Evolutionary conservation across 768 basidiomycete genomes (phyloP), one percentile per base, ranked within the genome.

Genomic region (Lentinula lateritia): DNA sequence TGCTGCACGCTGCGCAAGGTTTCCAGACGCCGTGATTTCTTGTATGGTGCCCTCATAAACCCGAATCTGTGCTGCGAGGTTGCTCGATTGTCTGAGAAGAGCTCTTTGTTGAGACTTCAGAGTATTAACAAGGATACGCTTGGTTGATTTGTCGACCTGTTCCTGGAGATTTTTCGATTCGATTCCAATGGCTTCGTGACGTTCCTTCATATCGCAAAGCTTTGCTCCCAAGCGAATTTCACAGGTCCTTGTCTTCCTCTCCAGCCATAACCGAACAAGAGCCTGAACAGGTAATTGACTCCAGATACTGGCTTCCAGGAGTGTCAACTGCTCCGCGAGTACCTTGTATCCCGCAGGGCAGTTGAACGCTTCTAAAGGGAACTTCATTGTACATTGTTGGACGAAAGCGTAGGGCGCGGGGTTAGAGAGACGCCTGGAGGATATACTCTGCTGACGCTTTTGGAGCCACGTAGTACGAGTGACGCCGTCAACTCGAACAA

Each of bases 261-360:
- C 58, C 65, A 75, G 68, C 74, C 82, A 75, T 58, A 76, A 70
- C 34, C 69, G 69, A 20, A 83, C 73, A 6, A 75, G 75, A 57
- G 78, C 78, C 46, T 77, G 74, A 0, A 82, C 76, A 52, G 80
- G 74, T 35, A 83, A 73, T 43, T 68, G 63, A 20, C 68, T 64
- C 66, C 77, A 81, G 39, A 73, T 70, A 38, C 70, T 69, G 53
- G 76, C 80, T 7, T 75, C 59, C 18, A 72, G 62, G 16, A 74
- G 55, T 0, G 82, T 83, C 32, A 83, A 34, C 61, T 84, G 82
- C 43, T 74, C 73, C 1, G 79, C 78, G 32, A 86, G 66, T 63
- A 79, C 76, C 45, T 78, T 73, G 20, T 73, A 68, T 1, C 82
- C 81, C 1, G 66, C 63, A 0, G 67, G 56, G 50, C 69, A 70